phyloP scores from a whole-genome alignment of 441 rosid genomes.

The Codiaeum variegatum region DNA sequence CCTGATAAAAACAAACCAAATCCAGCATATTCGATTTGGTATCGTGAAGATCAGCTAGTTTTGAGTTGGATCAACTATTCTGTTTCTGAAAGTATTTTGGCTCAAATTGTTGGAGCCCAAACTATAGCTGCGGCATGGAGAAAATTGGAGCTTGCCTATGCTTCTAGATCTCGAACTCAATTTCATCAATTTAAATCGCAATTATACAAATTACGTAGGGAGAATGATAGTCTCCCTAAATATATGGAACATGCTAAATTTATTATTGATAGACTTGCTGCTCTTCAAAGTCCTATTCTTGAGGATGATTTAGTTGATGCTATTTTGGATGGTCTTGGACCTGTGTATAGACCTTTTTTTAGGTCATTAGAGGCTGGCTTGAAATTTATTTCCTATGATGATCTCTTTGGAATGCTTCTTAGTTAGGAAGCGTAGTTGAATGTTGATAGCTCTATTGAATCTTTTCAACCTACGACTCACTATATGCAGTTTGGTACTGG shows the following conservation, averaged over 20 bases:
- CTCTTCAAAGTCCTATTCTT: neutral
- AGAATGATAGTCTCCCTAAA: neutral
- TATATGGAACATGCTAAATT: neutral
- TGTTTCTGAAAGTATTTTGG: neutral
- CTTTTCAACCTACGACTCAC: too few species aligned
- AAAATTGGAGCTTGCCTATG: neutral
- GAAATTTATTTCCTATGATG: too few species aligned
- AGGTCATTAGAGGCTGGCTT: neutral
- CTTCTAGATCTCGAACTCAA: neutral
- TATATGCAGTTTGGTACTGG: too few species aligned
- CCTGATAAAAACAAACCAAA: neutral
- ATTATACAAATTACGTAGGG: neutral
- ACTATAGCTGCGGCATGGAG: neutral
- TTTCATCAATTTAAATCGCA: neutral
- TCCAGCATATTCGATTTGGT: neutral
- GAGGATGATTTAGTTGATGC: neutral
- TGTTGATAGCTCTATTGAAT: too few species aligned
- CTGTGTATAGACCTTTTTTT: neutral
- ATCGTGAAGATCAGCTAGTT: neutral
- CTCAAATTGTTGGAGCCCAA: neutral
- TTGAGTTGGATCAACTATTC: neutral
- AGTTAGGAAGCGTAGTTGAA: too few species aligned
- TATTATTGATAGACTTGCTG: neutral
- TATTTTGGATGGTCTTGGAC: neutral
- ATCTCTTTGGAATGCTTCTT: too few species aligned